These are phyloP conservation scores for Tricholoma hemisulphureum DNA, from an alignment of 768 basidiomycete species.

Conservation along the genomic window DNA sequence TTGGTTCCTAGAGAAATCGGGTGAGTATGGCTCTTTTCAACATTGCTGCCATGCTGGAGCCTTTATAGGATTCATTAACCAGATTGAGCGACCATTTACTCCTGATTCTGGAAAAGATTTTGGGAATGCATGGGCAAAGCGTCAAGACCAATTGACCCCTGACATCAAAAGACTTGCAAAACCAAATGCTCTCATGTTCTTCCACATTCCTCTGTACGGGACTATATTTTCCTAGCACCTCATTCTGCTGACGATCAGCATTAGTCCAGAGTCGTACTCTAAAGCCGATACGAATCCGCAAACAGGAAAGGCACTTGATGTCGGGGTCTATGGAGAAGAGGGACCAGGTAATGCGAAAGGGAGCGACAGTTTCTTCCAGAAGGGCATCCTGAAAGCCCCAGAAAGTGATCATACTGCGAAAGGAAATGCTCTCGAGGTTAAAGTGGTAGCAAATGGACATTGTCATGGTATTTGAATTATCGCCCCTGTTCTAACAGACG, in stretches of 20 bases:
- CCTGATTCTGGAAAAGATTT: conserved; percentile 77
- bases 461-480: conserved; percentile 57
- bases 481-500: not conserved
- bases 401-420: conserved; percentile 65
- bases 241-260: not conserved
- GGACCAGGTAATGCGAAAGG: conserved; percentile 58
- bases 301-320: conserved; percentile 62
- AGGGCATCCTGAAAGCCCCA: conserved; percentile 68
- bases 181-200: conserved; percentile 96
- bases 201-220: conserved; percentile 91
- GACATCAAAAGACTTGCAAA: conserved; percentile 65
- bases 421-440: conserved; percentile 63
- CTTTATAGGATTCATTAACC: conserved; percentile 52
- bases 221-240: not conserved
- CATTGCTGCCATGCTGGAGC: not conserved
- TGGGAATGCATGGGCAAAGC: conserved; percentile 56
- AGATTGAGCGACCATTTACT: conserved; percentile 79
- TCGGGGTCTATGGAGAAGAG: conserved; percentile 66
- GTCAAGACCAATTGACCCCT: conserved; percentile 64
- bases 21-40: conserved; percentile 29
- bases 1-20: conserved; percentile 86
- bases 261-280: conserved; percentile 72
- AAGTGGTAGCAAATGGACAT: conserved; percentile 89
- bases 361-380: conserved; percentile 82
- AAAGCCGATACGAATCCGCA: conserved; percentile 62